Conservation (phyloP, 352 stramenopile species). For the Pythium utonaiense region DNA sequence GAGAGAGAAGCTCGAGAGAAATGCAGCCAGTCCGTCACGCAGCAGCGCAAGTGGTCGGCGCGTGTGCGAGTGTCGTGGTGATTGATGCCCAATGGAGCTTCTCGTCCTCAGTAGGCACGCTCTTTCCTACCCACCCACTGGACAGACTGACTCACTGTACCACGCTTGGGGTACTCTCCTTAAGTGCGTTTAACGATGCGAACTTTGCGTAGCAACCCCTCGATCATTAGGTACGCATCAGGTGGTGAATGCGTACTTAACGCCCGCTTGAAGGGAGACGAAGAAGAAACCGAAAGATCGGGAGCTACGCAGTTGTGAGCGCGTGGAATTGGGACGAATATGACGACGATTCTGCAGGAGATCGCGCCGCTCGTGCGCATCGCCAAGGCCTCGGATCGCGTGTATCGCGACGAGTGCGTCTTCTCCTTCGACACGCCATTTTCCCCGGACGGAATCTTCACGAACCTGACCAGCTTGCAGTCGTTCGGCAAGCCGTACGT, state of each 20-base stretch:
- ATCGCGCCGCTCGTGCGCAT: constrained; percentile 40
- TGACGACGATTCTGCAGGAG: constrained; percentile 19
- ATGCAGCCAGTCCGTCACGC: no score
- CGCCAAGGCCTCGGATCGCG: constrained; percentile 56
- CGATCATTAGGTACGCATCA: neutral
- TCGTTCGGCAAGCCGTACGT: constrained; percentile 86
- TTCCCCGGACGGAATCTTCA: constrained; percentile 67
- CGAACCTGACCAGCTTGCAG: constrained; percentile 93
- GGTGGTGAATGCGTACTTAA: neutral
- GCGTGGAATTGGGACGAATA: neutral
- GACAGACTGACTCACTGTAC: constrained; percentile 11
- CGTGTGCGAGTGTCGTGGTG: neutral
- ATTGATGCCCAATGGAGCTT: no score
- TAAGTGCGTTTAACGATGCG: constrained; percentile 19
- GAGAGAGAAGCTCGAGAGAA: neutral
- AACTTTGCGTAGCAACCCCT: neutral
- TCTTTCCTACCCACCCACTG: constrained; percentile 14
- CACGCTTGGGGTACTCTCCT: constrained; percentile 4
- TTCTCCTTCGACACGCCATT: constrained; percentile 95
- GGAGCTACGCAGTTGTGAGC: neutral
- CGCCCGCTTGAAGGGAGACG: constrained; percentile 8
- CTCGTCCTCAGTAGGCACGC: neutral
- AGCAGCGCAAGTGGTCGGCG: neutral
- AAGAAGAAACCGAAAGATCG: constrained; percentile 2
- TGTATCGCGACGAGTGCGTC: constrained; percentile 97